Conservation (phyloP, 1,284 basidiomycete genomes). For the Coriolopsis trogii region DNA sequence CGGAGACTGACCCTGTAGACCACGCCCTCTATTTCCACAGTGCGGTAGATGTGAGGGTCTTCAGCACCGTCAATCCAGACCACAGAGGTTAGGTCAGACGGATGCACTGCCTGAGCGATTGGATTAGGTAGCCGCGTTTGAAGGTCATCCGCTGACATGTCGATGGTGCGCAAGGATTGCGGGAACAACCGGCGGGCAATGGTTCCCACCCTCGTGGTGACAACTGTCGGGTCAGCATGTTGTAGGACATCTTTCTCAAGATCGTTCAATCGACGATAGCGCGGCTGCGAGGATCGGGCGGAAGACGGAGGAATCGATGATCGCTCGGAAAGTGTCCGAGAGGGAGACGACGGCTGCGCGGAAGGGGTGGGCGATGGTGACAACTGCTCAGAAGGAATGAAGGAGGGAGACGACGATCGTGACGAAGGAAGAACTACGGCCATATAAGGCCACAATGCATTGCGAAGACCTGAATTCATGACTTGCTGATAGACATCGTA, state of each 20-base stretch:
- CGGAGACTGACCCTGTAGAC: conserved; percentile 48
- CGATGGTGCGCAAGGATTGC: conserved; percentile 34
- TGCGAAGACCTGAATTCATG: neutral
- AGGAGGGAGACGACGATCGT: no score
- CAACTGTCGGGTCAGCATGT: conserved; percentile 46
- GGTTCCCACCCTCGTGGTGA: conserved; percentile 50
- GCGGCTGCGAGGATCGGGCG: neutral
- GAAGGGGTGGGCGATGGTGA: no score
- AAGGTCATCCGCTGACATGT: conserved; percentile 2
- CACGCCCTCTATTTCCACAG: conserved; percentile 55
- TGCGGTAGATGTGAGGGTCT: conserved; percentile 41
- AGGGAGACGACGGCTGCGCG: no score
- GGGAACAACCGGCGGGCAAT: conserved; percentile 54
- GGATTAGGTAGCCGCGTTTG: neutral
- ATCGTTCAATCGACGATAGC: conserved; percentile 4
- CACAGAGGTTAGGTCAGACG: conserved; percentile 48
- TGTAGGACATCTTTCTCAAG: conserved; percentile 42
- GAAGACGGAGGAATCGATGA: no score
- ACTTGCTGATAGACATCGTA: conserved; percentile 6
- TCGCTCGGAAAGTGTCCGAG: no score
- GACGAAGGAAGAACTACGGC: neutral
- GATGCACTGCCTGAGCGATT: conserved; percentile 40
- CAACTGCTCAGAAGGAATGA: no score
- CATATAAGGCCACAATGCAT: neutral
- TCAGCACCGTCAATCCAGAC: conserved; percentile 45